Percentiles rank a stretch among this genome's conserved stretches.
phyloP scores from a whole-genome alignment of 2,329 filamentous ascomycete genomes.

The Alternaria solani region DNA sequence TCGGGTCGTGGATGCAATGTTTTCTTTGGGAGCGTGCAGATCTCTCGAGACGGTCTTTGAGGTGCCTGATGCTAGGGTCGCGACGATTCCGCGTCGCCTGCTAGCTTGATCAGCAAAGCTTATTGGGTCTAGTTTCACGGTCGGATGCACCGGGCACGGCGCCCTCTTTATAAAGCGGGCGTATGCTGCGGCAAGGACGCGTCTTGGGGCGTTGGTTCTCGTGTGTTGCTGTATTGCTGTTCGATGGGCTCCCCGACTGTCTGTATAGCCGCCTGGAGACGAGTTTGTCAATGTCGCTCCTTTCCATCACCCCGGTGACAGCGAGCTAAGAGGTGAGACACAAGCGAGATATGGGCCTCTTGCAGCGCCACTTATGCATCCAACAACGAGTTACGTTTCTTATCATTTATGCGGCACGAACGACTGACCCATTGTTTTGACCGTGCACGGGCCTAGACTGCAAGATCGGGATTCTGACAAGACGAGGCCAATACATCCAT shows the following conservation, averaged over 20 bases:
- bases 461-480: constrained; percentile 9
- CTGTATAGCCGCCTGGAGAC: neutral
- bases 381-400: constrained; percentile 4
- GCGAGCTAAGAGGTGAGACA: constrained; percentile 16
- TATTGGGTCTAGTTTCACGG: constrained; percentile 22
- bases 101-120: constrained; percentile 29
- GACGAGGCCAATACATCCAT: constrained; percentile 8
- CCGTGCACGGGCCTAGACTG: constrained; percentile 3
- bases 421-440: constrained; percentile 6
- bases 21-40: constrained; percentile 11
- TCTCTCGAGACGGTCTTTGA: constrained; percentile 16
- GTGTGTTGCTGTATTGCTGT: neutral
- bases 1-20: neutral
- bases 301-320: constrained; percentile 11
- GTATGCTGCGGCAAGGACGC: constrained; percentile 10
- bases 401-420: constrained; percentile 9
- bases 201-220: neutral
- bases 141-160: constrained; percentile 13
- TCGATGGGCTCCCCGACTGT: neutral
- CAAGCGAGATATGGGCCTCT: constrained; percentile 14
- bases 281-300: neutral
- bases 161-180: constrained; percentile 1
- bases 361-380: constrained; percentile 15
- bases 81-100: constrained; percentile 28
- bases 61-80: constrained; percentile 26